phyloP scores from a whole-genome alignment of 2,329 filamentous ascomycete species.

The Cordyceps javanica region DNA sequence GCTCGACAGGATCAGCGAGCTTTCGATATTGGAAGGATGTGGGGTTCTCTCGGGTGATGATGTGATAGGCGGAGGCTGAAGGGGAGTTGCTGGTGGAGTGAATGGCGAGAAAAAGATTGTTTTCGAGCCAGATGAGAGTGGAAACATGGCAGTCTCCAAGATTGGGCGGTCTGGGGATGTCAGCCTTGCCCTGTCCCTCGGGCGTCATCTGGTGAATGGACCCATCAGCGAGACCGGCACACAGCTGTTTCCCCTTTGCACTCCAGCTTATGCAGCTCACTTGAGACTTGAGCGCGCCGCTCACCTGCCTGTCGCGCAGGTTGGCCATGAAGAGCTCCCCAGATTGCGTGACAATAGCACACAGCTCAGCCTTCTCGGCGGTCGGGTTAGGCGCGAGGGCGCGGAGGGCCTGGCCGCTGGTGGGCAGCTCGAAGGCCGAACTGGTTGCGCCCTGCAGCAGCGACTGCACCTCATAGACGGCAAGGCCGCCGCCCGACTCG shows the following conservation, averaged over 20 bases:
- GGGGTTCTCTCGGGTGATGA: constrained; percentile 62
- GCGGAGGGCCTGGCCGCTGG: constrained; percentile 67
- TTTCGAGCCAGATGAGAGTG: constrained; percentile 81
- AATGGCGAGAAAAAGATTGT: constrained; percentile 73
- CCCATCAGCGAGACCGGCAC: constrained; percentile 78
- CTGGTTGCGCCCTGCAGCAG: constrained; percentile 61
- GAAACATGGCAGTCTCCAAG: constrained; percentile 67
- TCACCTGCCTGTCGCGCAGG: constrained; percentile 61
- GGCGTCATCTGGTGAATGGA: constrained; percentile 77
- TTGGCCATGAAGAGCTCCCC: constrained; percentile 83
- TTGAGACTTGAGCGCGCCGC: constrained; percentile 59
- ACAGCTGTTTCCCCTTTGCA: constrained; percentile 83
- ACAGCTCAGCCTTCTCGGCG: constrained; percentile 62
- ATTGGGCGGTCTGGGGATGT: constrained; percentile 70
- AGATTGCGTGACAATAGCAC: constrained; percentile 72
- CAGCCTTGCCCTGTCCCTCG: constrained; percentile 67
- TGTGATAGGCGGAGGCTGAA: constrained; percentile 66
- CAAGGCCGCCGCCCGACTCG: constrained; percentile 72
- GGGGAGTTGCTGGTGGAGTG: constrained; percentile 58
- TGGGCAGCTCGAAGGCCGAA: constrained; percentile 68
- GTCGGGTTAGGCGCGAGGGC: constrained; percentile 76
- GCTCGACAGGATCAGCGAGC: constrained; percentile 65
- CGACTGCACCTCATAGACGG: constrained; percentile 70
- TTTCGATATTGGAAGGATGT: constrained; percentile 65
- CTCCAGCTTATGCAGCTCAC: constrained; percentile 91